Conservation (phyloP, 1,139 yeast species). For the Yamadazyma pseudoaaseri region DNA sequence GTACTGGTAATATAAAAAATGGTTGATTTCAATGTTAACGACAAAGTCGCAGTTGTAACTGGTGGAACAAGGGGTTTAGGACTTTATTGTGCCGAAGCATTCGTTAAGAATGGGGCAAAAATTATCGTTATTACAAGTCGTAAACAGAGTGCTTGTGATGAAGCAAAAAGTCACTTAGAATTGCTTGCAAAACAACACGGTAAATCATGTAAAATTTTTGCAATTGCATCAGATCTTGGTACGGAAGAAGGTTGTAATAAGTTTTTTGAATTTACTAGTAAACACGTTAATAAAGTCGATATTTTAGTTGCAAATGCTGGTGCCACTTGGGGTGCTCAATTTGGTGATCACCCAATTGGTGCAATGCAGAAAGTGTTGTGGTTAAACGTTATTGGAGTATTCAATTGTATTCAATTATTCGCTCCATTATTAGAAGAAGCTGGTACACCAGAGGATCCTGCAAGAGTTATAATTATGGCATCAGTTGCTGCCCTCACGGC, state of each 20-base stretch:
- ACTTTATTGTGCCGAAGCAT: conserved; percentile 63
- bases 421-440: conserved; percentile 55
- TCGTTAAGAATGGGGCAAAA: conserved; percentile 62
- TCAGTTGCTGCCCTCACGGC: conserved; percentile 52
- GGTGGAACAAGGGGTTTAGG: conserved; percentile 83
- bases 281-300: conserved; percentile 48
- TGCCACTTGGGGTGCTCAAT: conserved; percentile 74
- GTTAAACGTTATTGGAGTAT: conserved; percentile 71
- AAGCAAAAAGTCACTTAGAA: conserved; percentile 54
- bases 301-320: conserved; percentile 79
- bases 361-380: conserved; percentile 66
- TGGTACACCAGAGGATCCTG: conserved; percentile 59
- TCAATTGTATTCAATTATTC: conserved; percentile 63
- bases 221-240: conserved; percentile 64
- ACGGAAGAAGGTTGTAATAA: conserved; percentile 48
- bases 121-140: conserved; percentile 67
- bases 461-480: conserved; percentile 67
- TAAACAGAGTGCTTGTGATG: conserved; percentile 61
- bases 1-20: too few species aligned
- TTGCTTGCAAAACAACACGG: conserved; percentile 42
- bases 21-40: conserved; percentile 53
- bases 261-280: conserved; percentile 44
- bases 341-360: conserved; percentile 58
- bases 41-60: conserved; percentile 71
- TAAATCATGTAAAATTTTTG: conserved; percentile 42